Evolutionary conservation across 768 basidiomycete genomes (phyloP).

Genomic region (Trametes villosa): DNA sequence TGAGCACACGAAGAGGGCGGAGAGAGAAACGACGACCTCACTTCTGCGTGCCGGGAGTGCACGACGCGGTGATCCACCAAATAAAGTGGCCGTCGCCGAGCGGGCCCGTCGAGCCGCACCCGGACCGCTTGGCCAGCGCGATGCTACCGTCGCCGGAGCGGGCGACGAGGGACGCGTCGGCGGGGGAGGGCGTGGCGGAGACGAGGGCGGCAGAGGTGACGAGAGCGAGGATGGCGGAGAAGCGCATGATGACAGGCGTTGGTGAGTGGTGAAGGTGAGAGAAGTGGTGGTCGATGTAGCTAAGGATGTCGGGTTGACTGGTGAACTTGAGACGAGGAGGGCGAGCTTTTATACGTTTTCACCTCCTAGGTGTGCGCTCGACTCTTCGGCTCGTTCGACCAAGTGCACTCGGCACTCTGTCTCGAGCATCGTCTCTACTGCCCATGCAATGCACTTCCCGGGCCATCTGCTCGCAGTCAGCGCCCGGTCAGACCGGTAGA

Average conservation of each 20-base stretch:
- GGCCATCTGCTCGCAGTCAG: neutral
- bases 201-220: neutral
- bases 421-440: no score
- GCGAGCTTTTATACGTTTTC: neutral
- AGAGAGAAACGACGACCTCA: neutral
- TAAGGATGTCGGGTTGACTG: neutral
- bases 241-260: neutral
- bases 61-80: conserved; percentile 3
- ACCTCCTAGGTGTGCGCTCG: neutral
- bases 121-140: conserved; percentile 1
- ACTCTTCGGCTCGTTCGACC: neutral
- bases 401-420: neutral
- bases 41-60: conserved; percentile 3
- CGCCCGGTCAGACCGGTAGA: neutral
- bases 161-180: neutral
- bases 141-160: conserved; percentile 4
- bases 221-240: conserved; percentile 13
- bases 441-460: neutral
- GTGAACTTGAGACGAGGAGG: neutral
- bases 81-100: conserved; percentile 9
- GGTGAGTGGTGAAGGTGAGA: neutral
- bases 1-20: no score
- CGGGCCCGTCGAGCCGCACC: conserved; percentile 11
- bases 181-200: neutral
- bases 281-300: neutral